These are phyloP conservation scores for Salpingoeca rosetta DNA, from an alignment of 78 protist genomes.

Conservation along the genomic window DNA sequence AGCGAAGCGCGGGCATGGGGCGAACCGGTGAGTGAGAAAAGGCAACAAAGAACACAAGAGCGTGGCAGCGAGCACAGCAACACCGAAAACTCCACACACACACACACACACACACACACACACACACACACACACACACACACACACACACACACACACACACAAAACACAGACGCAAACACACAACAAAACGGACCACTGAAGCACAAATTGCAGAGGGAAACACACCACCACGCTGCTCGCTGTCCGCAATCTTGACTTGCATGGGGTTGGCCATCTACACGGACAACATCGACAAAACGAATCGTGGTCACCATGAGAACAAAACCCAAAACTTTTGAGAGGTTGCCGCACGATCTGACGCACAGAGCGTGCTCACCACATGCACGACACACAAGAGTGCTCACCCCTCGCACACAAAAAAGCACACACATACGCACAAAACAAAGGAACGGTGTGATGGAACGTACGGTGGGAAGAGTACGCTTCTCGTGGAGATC, in stretches of 20 bases:
- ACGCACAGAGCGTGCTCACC: no score
- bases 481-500: constrained; percentile 43
- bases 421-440: no score
- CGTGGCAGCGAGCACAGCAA: neutral
- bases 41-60: neutral
- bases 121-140: neutral
- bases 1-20: neutral
- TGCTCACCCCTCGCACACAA: no score
- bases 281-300: neutral
- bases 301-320: neutral
- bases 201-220: no score
- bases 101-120: no score
- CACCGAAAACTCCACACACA: no score
- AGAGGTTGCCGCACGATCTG: neutral
- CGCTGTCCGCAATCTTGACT: constrained; percentile 59
- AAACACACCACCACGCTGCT: constrained; percentile 13
- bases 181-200: neutral
- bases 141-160: neutral
- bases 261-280: constrained; percentile 29
- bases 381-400: neutral
- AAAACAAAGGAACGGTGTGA: neutral
- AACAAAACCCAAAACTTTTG: neutral
- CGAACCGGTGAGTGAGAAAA: no score
- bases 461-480: constrained; percentile 38
- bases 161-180: neutral